Conservation (phyloP, 2,329 filamentous ascomycete species). For the Sporothrix protearum region DNA sequence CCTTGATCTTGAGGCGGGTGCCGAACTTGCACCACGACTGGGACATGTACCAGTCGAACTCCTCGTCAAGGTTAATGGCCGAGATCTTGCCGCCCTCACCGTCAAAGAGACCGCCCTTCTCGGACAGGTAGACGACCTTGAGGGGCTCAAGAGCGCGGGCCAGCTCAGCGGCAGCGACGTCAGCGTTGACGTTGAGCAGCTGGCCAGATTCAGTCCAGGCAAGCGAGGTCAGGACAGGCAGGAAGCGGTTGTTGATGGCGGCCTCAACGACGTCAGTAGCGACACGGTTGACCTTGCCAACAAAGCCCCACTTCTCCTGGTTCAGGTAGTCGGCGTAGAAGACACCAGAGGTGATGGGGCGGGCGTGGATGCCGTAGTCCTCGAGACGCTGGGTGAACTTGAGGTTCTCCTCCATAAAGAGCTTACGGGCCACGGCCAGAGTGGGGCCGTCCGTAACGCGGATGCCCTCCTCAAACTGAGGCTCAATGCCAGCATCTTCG, state of each 20-base stretch:
- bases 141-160: conserved; percentile 84
- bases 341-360: conserved; percentile 84
- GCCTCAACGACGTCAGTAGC: conserved; percentile 87
- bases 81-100: conserved; percentile 94
- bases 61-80: conserved; percentile 93
- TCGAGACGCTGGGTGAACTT: conserved; percentile 88
- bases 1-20: conserved; percentile 92
- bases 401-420: conserved; percentile 94
- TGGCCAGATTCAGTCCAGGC: conserved; percentile 89
- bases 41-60: conserved; percentile 87
- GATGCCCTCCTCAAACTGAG: conserved; percentile 94
- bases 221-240: conserved; percentile 94
- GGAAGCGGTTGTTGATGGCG: conserved; percentile 83
- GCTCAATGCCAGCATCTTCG: conserved; percentile 86
- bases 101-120: conserved; percentile 95
- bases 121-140: conserved; percentile 97
- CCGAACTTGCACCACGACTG: conserved; percentile 95
- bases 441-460: conserved; percentile 95
- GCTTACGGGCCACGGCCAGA: conserved; percentile 79
- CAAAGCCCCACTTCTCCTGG: conserved; percentile 92
- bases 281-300: conserved; percentile 91
- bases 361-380: conserved; percentile 80
- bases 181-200: conserved; percentile 95
- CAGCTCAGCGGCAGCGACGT: conserved; percentile 91
- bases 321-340: conserved; percentile 93